Percentiles rank a stretch among this genome's conserved stretches.
phyloP scores from a whole-genome alignment of 306 rosid genomes.

The Acacia acuminata region DNA sequence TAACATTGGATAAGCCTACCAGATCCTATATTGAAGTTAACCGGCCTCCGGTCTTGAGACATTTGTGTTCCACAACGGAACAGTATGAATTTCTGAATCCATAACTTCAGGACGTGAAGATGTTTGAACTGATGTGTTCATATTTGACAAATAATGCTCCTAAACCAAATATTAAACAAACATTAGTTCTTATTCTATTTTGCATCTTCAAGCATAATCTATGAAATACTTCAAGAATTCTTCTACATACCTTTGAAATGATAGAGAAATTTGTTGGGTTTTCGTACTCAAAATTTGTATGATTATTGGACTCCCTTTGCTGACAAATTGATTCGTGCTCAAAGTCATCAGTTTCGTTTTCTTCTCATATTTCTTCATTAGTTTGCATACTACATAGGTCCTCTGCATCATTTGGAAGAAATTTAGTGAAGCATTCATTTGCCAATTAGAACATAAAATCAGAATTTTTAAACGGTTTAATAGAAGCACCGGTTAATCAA shows the following conservation, averaged over 20 bases:
- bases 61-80: no score
- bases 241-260: conserved; percentile 40
- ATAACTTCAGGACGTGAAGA: not conserved
- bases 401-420: conserved; percentile 41
- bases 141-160: not conserved
- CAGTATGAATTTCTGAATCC: not conserved
- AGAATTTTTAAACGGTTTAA: not conserved
- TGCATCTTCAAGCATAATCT: not conserved
- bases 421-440: not conserved
- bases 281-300: conserved; percentile 5
- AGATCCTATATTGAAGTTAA: no score
- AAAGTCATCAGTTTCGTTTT: not conserved
- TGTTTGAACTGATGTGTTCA: not conserved
- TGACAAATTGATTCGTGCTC: not conserved
- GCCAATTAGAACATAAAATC: not conserved
- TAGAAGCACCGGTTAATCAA: not conserved
- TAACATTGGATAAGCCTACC: no score
- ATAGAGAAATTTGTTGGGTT: not conserved
- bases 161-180: conserved; percentile 20
- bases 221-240: not conserved
- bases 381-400: conserved; percentile 46
- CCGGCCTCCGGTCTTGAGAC: no score
- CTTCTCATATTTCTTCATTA: conserved; percentile 41
- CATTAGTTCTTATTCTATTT: conserved; percentile 16
- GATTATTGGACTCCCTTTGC: conserved; percentile 9